Evolutionary conservation across 2,329 filamentous ascomycete species (phyloP), one percentile per base, ranked within the genome.

Genomic region (Ustilaginoidea virens): DNA sequence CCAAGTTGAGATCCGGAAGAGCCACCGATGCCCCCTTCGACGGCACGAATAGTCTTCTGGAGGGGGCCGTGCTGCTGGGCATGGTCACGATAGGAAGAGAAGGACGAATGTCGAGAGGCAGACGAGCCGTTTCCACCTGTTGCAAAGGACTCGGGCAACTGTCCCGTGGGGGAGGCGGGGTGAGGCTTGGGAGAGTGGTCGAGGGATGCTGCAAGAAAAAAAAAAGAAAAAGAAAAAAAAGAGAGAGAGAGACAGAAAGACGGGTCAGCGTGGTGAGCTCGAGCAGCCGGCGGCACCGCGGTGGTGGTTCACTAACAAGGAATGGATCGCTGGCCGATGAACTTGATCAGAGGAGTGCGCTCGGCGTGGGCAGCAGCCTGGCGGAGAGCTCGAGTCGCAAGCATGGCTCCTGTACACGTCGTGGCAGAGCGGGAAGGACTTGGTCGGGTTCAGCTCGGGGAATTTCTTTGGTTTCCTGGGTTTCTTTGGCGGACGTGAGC

Each of bases 1-100:
- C 87, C 86, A 8, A 94, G 65, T 21, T 75, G 60, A 35, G 71
- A 58, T 32, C 82, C 86, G 7, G 79, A 53, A 32, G 61, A 51
- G 43, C 70, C 69, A 39, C 81, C 81, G 36, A 69, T 52, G 40
- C 61, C 61, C 17, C 39, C 41, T 4, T 42, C 43, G 33, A 36
- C 35, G 33, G 41, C 41, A 38, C 53, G 54, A 36, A 70, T 61
- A 26, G 60, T 61, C 57, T 69, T 70, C 53, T 67, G 66, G 34
- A 86, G 67, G 11, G 80, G 80, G 19, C 80, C 80, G 49, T 83
- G 78, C 55, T 82, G 78, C 55, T 80, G 76, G 34, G 75, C 78
- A 50, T 77, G 73, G 55, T 80, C 69, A 48, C 80, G 76, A 65
- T 86, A 86, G 44, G 67, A 66, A 51, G 75, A 78, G 61, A 86